These are phyloP conservation scores for Macrophomina phaseolina DNA, from an alignment of 2,329 filamentous ascomycete species.

Conservation along the genomic window DNA sequence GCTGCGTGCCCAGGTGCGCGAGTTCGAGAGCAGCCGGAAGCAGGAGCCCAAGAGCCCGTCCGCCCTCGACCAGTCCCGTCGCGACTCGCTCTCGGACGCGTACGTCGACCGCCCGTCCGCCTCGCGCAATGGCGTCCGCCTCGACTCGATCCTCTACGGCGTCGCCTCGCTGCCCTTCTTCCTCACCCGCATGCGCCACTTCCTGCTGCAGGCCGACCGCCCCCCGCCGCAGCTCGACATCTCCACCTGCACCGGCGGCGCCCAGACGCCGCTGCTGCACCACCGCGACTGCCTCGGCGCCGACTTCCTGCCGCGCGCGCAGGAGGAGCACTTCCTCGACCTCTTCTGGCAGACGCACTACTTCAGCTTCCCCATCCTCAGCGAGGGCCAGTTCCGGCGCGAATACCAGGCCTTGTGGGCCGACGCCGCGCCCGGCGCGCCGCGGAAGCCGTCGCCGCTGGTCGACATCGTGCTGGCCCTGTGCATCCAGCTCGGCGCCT, in stretches of 20 bases:
- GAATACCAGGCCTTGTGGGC: constrained; percentile 46
- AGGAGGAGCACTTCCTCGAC: constrained; percentile 56
- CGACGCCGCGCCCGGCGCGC: constrained; percentile 26
- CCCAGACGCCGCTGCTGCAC: too few species aligned
- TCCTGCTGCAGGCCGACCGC: constrained; percentile 42
- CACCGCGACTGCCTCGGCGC: constrained; percentile 5
- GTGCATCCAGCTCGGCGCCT: constrained; percentile 57
- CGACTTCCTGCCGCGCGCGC: constrained; percentile 43
- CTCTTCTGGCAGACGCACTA: constrained; percentile 58
- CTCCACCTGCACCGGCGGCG: not conserved
- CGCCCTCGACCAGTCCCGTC: not conserved
- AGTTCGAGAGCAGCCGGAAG: constrained; percentile 36
- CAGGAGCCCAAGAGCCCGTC: not conserved
- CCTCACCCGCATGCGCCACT: constrained; percentile 50
- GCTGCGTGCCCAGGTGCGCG: constrained; percentile 41
- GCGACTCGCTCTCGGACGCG: not conserved
- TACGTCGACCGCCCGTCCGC: not conserved
- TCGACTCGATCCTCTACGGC: constrained; percentile 42
- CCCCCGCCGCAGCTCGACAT: constrained; percentile 31
- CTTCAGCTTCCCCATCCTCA: constrained; percentile 49
- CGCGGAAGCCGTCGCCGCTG: constrained; percentile 54
- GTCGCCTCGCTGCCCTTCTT: constrained; percentile 55
- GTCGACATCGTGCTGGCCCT: constrained; percentile 60
- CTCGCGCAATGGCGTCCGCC: constrained; percentile 8
- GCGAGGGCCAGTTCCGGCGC: constrained; percentile 52